Conservation (phyloP, 2,329 filamentous ascomycete species). For the Exophiala lecanii-corni region DNA sequence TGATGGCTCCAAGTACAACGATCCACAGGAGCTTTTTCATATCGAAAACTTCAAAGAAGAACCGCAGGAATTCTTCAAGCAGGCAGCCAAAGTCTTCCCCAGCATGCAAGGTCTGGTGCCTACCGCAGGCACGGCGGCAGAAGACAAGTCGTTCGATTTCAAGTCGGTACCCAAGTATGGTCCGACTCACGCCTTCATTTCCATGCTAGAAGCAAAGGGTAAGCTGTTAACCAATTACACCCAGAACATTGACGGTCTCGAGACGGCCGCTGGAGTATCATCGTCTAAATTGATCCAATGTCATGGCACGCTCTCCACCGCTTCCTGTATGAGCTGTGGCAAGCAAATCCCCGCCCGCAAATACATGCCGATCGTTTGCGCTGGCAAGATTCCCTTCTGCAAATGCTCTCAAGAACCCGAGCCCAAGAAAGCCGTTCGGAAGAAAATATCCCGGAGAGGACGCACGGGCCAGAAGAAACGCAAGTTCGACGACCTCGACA, state of each 20-base stretch:
- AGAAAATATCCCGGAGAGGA: conserved; percentile 7
- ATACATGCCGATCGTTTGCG: conserved; percentile 75
- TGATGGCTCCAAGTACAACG: conserved; percentile 67
- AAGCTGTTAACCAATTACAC: conserved; percentile 97
- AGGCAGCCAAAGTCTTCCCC: conserved; percentile 68
- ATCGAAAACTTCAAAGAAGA: conserved; percentile 81
- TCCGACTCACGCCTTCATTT: conserved; percentile 91
- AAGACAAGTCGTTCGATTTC: conserved; percentile 2
- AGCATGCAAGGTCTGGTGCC: conserved; percentile 40
- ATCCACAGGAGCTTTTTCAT: conserved; percentile 95
- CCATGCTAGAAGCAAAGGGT: conserved; percentile 76
- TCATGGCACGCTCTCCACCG: conserved; percentile 91
- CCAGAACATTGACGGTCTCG: conserved; percentile 97
- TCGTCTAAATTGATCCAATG: conserved; percentile 86
- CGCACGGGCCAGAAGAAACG: conserved; percentile 18
- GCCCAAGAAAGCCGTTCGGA: conserved; percentile 33
- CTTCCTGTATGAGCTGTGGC: conserved; percentile 78
- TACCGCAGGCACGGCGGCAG: background rate
- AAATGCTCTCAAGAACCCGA: conserved; percentile 21
- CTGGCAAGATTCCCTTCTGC: conserved; percentile 72
- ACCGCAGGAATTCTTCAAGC: conserved; percentile 74
- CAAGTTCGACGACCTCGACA: conserved; percentile 25
- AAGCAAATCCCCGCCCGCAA: conserved; percentile 67
- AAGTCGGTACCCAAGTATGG: conserved; percentile 62
- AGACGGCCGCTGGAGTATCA: conserved; percentile 76